Evolutionary conservation across 2,329 filamentous ascomycete species (phyloP).

Genomic region (Elsinoe arachidis): DNA sequence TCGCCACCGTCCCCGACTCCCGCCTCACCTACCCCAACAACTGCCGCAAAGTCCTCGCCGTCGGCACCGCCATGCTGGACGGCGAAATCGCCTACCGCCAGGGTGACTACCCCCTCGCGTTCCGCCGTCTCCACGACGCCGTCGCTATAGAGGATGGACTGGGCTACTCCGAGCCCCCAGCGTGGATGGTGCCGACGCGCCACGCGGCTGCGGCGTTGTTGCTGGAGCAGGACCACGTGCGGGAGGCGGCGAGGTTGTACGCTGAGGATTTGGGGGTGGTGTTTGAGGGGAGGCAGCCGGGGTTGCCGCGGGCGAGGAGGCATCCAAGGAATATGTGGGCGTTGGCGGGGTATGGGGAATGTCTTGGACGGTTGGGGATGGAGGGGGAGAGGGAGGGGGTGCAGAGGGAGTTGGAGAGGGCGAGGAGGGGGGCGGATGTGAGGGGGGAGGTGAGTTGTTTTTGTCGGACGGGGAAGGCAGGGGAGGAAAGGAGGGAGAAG

Average conservation of each 20-base stretch:
- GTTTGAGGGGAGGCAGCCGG: conserved; percentile 25
- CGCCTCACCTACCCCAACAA: conserved; percentile 63
- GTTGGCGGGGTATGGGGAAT: conserved; percentile 64
- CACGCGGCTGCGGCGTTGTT: conserved; percentile 61
- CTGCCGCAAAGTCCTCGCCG: conserved; percentile 52
- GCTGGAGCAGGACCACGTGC: conserved; percentile 49
- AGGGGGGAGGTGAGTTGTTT: conserved; percentile 51
- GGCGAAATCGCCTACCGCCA: conserved; percentile 66
- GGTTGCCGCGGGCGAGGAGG: conserved; percentile 53
- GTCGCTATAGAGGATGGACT: conserved; percentile 52
- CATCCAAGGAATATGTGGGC: conserved; percentile 71
- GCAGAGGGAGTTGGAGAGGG: conserved; percentile 42
- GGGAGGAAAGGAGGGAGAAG: background rate
- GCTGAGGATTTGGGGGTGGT: conserved; percentile 33
- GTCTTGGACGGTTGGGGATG: conserved; percentile 48
- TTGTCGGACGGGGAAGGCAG: conserved; percentile 32
- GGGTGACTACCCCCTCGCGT: conserved; percentile 50
- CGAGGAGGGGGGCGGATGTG: conserved; percentile 52
- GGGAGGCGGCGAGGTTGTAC: conserved; percentile 32
- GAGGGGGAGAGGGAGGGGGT: conserved; percentile 41
- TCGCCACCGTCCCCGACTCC: conserved; percentile 45
- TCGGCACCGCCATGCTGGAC: conserved; percentile 56
- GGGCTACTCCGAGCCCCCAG: conserved; percentile 66
- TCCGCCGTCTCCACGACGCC: conserved; percentile 47
- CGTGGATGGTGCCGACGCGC: conserved; percentile 66